phyloP scores from a whole-genome alignment of 2,329 filamentous ascomycete species.

The Fusarium marasasianum region DNA sequence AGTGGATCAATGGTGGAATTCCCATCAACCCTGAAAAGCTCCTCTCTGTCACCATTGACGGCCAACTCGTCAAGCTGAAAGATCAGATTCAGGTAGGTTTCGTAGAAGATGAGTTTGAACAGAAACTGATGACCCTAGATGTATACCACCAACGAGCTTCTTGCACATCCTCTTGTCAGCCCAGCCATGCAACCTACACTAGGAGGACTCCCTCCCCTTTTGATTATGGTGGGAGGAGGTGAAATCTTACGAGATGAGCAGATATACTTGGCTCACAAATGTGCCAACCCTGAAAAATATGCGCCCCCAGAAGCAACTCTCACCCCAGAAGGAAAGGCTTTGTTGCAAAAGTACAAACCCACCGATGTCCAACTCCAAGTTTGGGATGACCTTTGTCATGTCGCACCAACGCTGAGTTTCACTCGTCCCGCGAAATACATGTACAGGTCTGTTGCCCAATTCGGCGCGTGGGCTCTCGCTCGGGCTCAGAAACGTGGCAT shows the following conservation, averaged over 20 bases:
- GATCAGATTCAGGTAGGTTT: slow-evolving; percentile 85
- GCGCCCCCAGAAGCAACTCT: slow-evolving; percentile 72
- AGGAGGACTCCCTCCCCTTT: slow-evolving; percentile 86
- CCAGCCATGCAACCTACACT: slow-evolving; percentile 88
- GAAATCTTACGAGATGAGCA: slow-evolving; percentile 94
- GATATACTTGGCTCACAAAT: slow-evolving; percentile 94
- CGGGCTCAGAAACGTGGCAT: slow-evolving; percentile 82
- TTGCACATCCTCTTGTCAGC: slow-evolving; percentile 89
- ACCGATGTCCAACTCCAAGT: slow-evolving; percentile 95
- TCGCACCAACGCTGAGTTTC: slow-evolving; percentile 91
- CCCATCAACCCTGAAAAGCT: slow-evolving; percentile 45
- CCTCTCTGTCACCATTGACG: slow-evolving; percentile 76
- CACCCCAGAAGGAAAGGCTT: slow-evolving; percentile 67
- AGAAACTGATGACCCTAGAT: slow-evolving; percentile 57
- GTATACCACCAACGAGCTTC: slow-evolving; percentile 83
- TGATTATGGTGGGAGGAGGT: slow-evolving; percentile 87
- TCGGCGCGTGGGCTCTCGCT: slow-evolving; percentile 90
- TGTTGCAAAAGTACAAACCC: slow-evolving; percentile 74
- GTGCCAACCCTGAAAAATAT: slow-evolving; percentile 82
- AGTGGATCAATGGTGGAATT: slow-evolving; percentile 43
- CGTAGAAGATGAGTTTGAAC: neutral
- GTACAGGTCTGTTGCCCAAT: slow-evolving; percentile 92
- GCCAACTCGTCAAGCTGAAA: slow-evolving; percentile 75
- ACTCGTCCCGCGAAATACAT: slow-evolving; percentile 96
- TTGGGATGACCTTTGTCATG: slow-evolving; percentile 95